phyloP scores from a whole-genome alignment of 75 land plant species.

The Picea glauca region DNA sequence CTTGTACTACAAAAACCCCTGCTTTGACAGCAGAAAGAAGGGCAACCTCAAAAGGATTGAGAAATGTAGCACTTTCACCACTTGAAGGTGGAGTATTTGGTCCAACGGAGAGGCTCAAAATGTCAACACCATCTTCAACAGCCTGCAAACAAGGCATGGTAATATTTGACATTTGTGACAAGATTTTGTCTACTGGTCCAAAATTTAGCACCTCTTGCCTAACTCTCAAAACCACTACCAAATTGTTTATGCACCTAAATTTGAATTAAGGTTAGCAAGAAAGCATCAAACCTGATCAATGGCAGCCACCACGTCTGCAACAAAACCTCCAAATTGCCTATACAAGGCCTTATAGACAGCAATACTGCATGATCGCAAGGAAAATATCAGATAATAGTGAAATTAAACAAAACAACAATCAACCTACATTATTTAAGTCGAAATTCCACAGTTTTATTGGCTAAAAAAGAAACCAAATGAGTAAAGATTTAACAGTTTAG shows the following conservation, averaged over 20 bases:
- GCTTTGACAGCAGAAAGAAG: constrained; percentile 84
- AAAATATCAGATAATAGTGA: neutral
- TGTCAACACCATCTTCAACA: constrained; percentile 86
- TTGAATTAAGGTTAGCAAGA: neutral
- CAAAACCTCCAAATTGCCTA: constrained; percentile 92
- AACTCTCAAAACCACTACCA: neutral
- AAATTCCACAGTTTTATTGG: neutral
- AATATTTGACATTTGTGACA: neutral
- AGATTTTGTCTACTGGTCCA: neutral
- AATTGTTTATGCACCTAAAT: neutral
- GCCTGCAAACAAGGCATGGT: constrained; percentile 43
- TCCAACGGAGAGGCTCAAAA: constrained; percentile 86
- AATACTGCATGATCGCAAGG: constrained; percentile 44
- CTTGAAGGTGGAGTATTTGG: constrained; percentile 67
- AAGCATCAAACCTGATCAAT: constrained; percentile 74
- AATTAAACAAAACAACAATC: neutral
- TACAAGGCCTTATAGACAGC: constrained; percentile 96
- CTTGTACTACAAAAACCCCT: constrained; percentile 90
- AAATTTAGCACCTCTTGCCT: neutral
- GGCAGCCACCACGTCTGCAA: constrained; percentile 96
- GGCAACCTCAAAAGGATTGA: constrained; percentile 83
- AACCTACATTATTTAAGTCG: constrained; percentile 1
- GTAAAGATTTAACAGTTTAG: neutral
- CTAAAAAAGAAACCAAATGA: neutral
- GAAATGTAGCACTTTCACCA: constrained; percentile 52